A percentile compares a stretch with the other conserved stretches of the same genome.
These are phyloP conservation scores for Diphasiastrum complanatum DNA, from an alignment of 83 land plant species.

Conservation along the genomic window DNA sequence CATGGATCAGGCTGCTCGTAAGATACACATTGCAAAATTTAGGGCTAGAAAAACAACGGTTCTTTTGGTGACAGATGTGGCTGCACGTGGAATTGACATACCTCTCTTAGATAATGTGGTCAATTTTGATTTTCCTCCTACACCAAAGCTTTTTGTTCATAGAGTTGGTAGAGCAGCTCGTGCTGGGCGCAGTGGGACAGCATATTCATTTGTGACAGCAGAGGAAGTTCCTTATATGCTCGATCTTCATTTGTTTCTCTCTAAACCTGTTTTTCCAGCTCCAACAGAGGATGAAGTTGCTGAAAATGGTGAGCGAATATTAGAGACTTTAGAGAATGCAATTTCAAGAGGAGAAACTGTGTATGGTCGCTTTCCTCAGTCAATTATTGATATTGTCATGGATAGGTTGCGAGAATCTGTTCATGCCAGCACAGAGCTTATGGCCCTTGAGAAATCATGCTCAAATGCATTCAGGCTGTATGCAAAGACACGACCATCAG, in stretches of 20 bases:
- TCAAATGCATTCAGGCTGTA: constrained; percentile 70
- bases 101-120: constrained; percentile 96
- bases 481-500: constrained; percentile 62
- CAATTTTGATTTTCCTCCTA: constrained; percentile 93
- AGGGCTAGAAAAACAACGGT: constrained; percentile 87
- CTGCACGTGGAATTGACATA: constrained; percentile 96
- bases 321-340: constrained; percentile 46
- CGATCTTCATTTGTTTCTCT: constrained; percentile 91
- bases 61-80: constrained; percentile 89
- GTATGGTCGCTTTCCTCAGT: constrained; percentile 90
- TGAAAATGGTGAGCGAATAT: constrained; percentile 40
- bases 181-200: constrained; percentile 91
- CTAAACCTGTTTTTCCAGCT: constrained; percentile 80
- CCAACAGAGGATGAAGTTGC: constrained; percentile 78
- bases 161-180: constrained; percentile 97
- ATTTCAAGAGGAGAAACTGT: constrained; percentile 71
- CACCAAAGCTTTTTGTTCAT: constrained; percentile 96
- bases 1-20: constrained; percentile 97
- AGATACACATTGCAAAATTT: constrained; percentile 86
- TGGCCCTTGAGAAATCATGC: constrained; percentile 53
- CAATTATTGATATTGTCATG: constrained; percentile 55
- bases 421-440: constrained; percentile 53
- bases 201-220: constrained; percentile 80
- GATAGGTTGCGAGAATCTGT: constrained; percentile 60
- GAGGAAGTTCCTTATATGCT: constrained; percentile 85